These are phyloP conservation scores for Candida andamanensis DNA, from an alignment of 805 yeast genomes.

Conservation along the genomic window DNA sequence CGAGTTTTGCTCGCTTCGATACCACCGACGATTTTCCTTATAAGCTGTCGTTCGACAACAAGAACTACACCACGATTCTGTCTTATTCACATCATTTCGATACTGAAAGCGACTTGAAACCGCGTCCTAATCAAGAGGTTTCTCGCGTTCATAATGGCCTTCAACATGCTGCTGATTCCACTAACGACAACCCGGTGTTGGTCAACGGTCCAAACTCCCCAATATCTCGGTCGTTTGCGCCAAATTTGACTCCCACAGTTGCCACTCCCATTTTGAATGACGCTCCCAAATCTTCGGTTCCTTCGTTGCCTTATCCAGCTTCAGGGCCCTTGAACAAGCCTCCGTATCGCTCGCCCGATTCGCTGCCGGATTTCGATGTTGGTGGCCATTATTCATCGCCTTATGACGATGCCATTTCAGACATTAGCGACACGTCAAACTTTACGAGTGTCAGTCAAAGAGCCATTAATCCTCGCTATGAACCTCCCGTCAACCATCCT, in stretches of 20 bases:
- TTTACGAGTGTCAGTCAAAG: conserved; percentile 78
- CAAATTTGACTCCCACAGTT: conserved; percentile 21
- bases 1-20: too few relatives aligned
- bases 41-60: too few relatives aligned
- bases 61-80: too few relatives aligned
- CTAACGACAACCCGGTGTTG: conserved; percentile 17
- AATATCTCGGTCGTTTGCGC: conserved; percentile 29
- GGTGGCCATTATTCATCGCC: conserved; percentile 10
- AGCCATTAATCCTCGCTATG: conserved; percentile 58
- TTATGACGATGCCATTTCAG: conserved; percentile 19
- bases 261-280: conserved; percentile 23
- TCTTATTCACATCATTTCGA: too few relatives aligned
- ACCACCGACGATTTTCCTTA: conserved; percentile 22
- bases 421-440: conserved; percentile 54
- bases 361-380: conserved; percentile 5
- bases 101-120: too few relatives aligned
- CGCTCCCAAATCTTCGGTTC: conserved; percentile 11
- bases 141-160: conserved; percentile 29
- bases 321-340: conserved; percentile 15
- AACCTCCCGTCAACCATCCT: too few relatives aligned
- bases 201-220: conserved; percentile 33
- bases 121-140: conserved; percentile 7
- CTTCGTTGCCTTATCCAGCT: conserved; percentile 13
- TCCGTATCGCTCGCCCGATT: conserved; percentile 16
- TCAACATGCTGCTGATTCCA: conserved; percentile 30